phyloP scores from a whole-genome alignment of 2,329 filamentous ascomycete species.

The Aspergillus bombycis region DNA sequence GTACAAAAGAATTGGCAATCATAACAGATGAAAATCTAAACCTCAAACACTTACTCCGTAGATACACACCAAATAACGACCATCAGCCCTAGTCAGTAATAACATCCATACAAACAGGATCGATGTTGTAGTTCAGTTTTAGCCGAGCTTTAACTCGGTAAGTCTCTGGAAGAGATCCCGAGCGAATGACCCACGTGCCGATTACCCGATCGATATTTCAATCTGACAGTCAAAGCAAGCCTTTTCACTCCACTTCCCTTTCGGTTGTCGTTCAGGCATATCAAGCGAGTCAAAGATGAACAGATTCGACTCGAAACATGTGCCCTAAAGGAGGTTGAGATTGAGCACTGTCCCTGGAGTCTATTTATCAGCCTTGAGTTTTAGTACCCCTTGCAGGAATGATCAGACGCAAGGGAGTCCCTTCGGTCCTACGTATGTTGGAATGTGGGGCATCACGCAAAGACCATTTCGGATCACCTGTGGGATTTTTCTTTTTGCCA shows the following conservation, averaged over 20 bases:
- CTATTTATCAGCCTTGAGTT: not conserved
- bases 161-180: slow-evolving; percentile 3
- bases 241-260: not conserved
- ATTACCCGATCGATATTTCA: not conserved
- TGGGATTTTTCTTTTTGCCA: not conserved
- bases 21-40: not conserved
- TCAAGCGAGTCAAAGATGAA: not conserved
- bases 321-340: not conserved
- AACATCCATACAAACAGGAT: not conserved
- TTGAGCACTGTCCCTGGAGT: not conserved
- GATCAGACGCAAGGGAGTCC: not conserved
- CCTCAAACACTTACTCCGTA: not conserved
- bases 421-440: not conserved
- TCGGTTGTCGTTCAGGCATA: not conserved
- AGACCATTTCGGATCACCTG: not conserved
- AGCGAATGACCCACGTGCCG: slow-evolving; percentile 1
- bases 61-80: not conserved
- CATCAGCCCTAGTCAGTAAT: not conserved
- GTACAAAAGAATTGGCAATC: not conserved
- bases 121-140: not conserved
- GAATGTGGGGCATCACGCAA: not conserved
- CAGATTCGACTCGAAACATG: not conserved
- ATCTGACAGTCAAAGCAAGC: slow-evolving; percentile 1
- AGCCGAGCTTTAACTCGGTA: slow-evolving; percentile 1
- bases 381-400: not conserved